These are phyloP conservation scores for Taxawa tesnikishii DNA, from an alignment of 2,329 filamentous ascomycete genomes.

Conservation along the genomic window DNA sequence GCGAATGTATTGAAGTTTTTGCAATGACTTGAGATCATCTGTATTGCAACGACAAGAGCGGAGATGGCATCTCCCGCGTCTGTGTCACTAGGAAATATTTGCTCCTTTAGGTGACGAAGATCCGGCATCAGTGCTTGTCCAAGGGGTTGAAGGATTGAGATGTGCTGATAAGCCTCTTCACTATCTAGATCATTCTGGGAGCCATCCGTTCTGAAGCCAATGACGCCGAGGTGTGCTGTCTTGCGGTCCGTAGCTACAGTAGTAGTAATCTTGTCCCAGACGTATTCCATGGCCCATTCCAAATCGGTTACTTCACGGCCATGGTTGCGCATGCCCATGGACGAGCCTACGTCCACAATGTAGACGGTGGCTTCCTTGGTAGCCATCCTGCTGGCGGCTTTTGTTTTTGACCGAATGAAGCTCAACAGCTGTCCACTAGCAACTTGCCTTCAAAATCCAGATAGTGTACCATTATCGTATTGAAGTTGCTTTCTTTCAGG, in stretches of 20 bases:
- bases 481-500: too few relatives aligned
- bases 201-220: conserved; percentile 69
- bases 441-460: too few relatives aligned
- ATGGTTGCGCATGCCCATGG: conserved; percentile 64
- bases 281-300: conserved; percentile 79
- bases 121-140: conserved; percentile 58
- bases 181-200: conserved; percentile 56
- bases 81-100: conserved; percentile 56
- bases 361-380: conserved; percentile 90
- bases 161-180: conserved; percentile 66
- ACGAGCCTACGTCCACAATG: conserved; percentile 73
- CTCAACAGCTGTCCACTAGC: too few relatives aligned
- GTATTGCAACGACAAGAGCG: conserved; percentile 70
- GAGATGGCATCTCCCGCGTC: conserved; percentile 71
- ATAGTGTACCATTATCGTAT: too few relatives aligned
- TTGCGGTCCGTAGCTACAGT: conserved; percentile 61
- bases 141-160: conserved; percentile 55
- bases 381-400: conserved; percentile 66
- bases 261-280: conserved; percentile 84
- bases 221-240: conserved; percentile 61
- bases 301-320: conserved; percentile 69
- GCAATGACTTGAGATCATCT: conserved; percentile 72
- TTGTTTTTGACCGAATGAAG: too few relatives aligned
- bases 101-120: conserved; percentile 50
- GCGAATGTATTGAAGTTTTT: conserved; percentile 69